phyloP scores from a whole-genome alignment of 805 yeast species.

The Jamesozyma lodderae region DNA sequence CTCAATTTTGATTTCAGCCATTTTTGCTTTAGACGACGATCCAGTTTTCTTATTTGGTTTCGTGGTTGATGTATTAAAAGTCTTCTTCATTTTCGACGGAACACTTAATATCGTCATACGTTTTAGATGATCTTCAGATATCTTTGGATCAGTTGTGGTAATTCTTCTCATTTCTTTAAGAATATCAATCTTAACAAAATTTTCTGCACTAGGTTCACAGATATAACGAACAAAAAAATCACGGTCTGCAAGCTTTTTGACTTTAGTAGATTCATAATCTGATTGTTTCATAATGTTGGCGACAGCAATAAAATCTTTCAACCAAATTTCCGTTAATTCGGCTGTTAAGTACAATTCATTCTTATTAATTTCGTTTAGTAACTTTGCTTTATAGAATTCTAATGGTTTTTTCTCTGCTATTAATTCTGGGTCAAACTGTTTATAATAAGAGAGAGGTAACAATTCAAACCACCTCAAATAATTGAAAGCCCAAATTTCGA shows the following conservation, averaged over 20 bases:
- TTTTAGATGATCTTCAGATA: constrained; percentile 22
- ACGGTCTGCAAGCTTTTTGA: constrained; percentile 21
- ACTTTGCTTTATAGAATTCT: constrained; percentile 12
- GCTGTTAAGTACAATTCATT: constrained; percentile 52
- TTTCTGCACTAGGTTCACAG: constrained; percentile 29
- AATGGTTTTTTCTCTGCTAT: constrained; percentile 13
- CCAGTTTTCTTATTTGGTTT: not conserved
- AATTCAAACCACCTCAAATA: constrained; percentile 39
- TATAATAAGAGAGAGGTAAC: constrained; percentile 24
- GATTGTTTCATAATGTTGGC: constrained; percentile 37
- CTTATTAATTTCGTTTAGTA: constrained; percentile 17
- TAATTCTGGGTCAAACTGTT: constrained; percentile 15
- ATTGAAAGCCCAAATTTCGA: constrained; percentile 42
- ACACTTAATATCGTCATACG: too few species aligned
- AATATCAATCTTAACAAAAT: constrained; percentile 18
- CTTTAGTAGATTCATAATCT: constrained; percentile 29
- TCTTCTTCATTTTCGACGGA: too few species aligned
- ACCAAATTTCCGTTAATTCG: constrained; percentile 35
- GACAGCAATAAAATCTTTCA: constrained; percentile 36
- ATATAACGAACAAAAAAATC: constrained; percentile 29
- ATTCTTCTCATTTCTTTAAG: constrained; percentile 15
- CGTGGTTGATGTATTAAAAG: too few species aligned
- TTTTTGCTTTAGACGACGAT: not conserved
- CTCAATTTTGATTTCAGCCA: constrained; percentile 1
- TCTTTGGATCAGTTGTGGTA: constrained; percentile 17